Evolutionary conservation across 768 basidiomycete species (phyloP), one percentile per base, ranked within the genome.

Genomic region (Rhizopogon vinicolor): DNA sequence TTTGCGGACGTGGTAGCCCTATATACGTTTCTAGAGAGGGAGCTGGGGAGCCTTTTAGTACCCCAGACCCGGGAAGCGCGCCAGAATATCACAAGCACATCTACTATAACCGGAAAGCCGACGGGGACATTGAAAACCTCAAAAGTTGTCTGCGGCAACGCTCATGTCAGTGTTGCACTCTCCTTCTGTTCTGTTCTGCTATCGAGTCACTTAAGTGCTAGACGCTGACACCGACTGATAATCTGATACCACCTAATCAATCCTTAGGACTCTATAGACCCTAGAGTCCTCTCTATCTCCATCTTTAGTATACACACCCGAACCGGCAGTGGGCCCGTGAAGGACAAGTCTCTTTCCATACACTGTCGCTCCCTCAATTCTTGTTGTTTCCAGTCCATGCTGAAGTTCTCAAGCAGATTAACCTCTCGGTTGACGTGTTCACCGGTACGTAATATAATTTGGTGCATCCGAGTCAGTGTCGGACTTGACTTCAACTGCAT

Each of bases 281-380:
- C n/a, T n/a, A n/a, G 31, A 48, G 52, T 51, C 58, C 57, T 52
- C 53, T 60, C 59, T 60, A 60, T 54, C 59, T 60, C 57, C 57
- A 58, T 51, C 39, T 54, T 43, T 58, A n/a, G n/a, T 58, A 57
- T 13, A 37, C 55, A 16, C 49, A 29, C 22, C 42, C 31, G 44
- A 53, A 45, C 43, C 10, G 44, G 22, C 57, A 46, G 35, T 41
- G 60, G 58, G 29, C 42, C 12, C 41, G 41, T 37, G 58, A 52
- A 54, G 57, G 55, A 57, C 31, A 31, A 41, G 12, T 5, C 28
- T 43, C 33, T 50, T 58, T 49, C 35, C 19, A 49, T 37, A 18
- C 51, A 8, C 46, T 53, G 54, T 54, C 54, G 51, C 40, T 31
- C 49, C 29, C 16, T 31, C 31, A 44, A 35, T 35, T 44, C 25